phyloP scores from a whole-genome alignment of 78 protist species.

The Speleostelium caveatum region DNA sequence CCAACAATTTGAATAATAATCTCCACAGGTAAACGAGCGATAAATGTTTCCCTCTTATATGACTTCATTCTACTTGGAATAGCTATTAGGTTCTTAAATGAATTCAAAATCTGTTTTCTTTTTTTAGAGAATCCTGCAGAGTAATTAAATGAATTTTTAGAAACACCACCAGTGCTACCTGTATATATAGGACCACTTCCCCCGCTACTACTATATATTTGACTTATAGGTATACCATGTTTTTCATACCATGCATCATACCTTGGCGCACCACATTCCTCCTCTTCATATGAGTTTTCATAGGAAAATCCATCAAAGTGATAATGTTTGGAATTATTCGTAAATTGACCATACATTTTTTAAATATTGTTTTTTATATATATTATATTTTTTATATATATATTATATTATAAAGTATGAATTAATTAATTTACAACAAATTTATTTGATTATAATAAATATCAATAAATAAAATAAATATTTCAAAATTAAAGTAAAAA shows the following conservation, averaged over 20 bases:
- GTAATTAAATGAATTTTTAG: not conserved
- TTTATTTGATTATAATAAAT: too few species aligned
- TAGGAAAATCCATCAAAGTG: slow-evolving; percentile 49
- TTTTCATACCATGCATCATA: not conserved
- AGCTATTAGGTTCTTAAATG: not conserved
- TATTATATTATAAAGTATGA: too few species aligned
- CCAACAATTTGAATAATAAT: slow-evolving; percentile 22
- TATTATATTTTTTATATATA: too few species aligned
- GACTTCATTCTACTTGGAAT: slow-evolving; percentile 14
- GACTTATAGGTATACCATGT: not conserved
- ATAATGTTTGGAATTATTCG: slow-evolving; percentile 8
- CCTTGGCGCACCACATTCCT: not conserved
- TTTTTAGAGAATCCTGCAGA: not conserved
- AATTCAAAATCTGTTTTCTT: not conserved
- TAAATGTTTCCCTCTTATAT: slow-evolving; percentile 9
- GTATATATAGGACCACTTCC: not conserved
- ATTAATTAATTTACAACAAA: too few species aligned
- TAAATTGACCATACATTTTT: too few species aligned
- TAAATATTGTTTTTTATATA: too few species aligned
- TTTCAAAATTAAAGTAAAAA: too few species aligned
- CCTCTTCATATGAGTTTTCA: slow-evolving; percentile 58
- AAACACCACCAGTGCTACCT: not conserved
- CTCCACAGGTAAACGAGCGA: slow-evolving; percentile 33
- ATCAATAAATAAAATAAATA: too few species aligned
- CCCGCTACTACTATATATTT: not conserved